Evolutionary conservation across 306 rosid species (phyloP).

Genomic region (Trifolium subterraneum): DNA sequence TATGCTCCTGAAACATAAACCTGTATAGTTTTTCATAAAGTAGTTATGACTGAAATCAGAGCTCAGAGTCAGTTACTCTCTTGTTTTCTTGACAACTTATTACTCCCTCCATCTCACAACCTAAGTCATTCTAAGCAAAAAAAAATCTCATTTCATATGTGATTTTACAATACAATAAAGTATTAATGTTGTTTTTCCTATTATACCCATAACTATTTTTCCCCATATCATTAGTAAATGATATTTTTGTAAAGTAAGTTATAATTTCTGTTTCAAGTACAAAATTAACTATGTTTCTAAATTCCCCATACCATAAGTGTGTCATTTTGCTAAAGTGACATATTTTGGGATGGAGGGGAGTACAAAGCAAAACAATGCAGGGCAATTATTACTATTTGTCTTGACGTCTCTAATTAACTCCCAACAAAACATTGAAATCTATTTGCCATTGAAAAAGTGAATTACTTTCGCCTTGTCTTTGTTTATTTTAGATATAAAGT

Average conservation of each 20-base stretch:
- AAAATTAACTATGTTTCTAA: background rate
- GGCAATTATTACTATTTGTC: conserved; percentile 27
- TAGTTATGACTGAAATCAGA: conserved; percentile 19
- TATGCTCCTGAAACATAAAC: conserved; percentile 25
- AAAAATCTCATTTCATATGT: background rate
- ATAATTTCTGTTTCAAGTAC: background rate
- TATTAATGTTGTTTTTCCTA: background rate
- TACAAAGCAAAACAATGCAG: conserved; percentile 7
- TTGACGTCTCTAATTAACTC: conserved; percentile 27
- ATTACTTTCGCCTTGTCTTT: conserved; percentile 27
- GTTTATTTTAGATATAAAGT: conserved; percentile 23
- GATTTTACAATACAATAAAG: background rate
- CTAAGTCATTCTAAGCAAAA: too few relatives aligned
- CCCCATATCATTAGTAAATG: too few relatives aligned
- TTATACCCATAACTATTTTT: background rate
- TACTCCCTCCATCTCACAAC: too few relatives aligned
- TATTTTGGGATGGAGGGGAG: background rate
- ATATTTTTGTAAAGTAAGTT: too few relatives aligned
- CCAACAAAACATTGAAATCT: conserved; percentile 15
- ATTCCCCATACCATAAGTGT: background rate
- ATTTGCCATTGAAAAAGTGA: background rate
- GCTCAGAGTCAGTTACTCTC: conserved; percentile 11
- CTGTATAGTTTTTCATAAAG: conserved; percentile 14
- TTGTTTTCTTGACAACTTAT: conserved; percentile 17
- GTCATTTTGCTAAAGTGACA: background rate